These are phyloP conservation scores for Tuber magnatum DNA, from an alignment of 495 filamentous ascomycete genomes.

Conservation along the genomic window DNA sequence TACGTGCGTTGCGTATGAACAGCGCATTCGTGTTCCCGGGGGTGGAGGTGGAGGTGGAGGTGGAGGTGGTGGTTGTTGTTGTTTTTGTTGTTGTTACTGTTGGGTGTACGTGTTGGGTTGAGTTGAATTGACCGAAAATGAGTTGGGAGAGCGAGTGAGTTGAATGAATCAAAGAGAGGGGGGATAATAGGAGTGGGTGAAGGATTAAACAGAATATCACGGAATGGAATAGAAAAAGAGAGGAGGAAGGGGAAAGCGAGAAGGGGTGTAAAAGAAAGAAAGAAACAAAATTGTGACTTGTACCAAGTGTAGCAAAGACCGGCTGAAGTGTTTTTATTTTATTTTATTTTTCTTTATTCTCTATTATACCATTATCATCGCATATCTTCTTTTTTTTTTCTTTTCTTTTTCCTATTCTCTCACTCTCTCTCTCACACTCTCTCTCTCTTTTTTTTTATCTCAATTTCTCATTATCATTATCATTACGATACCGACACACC, in stretches of 20 bases:
- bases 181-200: no score
- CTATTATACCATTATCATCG: background rate
- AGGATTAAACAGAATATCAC: no score
- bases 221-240: no score
- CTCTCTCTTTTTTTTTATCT: constrained; percentile 16
- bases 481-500: no score
- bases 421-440: constrained; percentile 3
- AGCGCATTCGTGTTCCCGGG: constrained; percentile 26
- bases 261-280: no score
- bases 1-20: constrained; percentile 34
- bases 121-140: background rate
- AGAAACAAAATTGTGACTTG: no score
- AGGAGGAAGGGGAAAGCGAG: no score
- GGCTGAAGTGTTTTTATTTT: constrained; percentile 6
- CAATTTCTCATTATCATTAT: background rate
- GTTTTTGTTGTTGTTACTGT: background rate
- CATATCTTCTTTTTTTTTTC: constrained; percentile 13
- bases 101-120: background rate
- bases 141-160: background rate
- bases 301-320: constrained; percentile 3
- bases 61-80: constrained; percentile 8
- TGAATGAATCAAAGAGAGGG: no score
- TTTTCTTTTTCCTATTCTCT: constrained; percentile 4
- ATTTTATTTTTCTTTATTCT: background rate
- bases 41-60: no score